Base-by-base conservation (phyloP, 345 rosid genomes). In the Rubroshorea leprosula region DNA sequence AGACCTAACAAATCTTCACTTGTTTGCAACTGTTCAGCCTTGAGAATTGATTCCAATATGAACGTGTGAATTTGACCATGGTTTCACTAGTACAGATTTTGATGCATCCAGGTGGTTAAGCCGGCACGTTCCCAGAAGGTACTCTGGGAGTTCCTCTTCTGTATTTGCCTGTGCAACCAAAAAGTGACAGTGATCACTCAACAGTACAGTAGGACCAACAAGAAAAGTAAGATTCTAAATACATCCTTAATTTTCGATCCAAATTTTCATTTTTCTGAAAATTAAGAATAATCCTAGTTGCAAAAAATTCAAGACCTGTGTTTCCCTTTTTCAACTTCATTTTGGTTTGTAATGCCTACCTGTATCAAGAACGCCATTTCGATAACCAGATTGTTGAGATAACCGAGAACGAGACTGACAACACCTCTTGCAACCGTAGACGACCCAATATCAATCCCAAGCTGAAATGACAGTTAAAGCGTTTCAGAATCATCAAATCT, bases 371-470 rank as follows among this genome's bases (percentile, higher is more conserved):
- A 91, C 23, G 98, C 96, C 96, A 88, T 88, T 75, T 91, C 98
- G 3, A 91, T 84, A 26, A 91, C 93, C 73, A 88, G 79, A 68
- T 88, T 88, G 80, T 81, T 86, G 63, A 91, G 96, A 80, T 88
- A 91, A 51, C 96, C 98, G 17, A 91, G 96, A 67, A 91, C 96
- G 70, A 91, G 89, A 75, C 85, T 86, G 47, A 88, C 95, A 64
- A 91, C 98, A 31, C 98, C 98, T 66, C 98, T 81, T 35, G 98
- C 98, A 55, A 91, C 89, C 2, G 98, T 89, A 21, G 96, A 91
- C 29, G 98, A 88, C 23, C 96, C 98, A 52, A 91, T 82, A 68
- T 91, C 96, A 11, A 91, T 79, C 31, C 95, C 98, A 57, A 91
- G 86, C 98, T 91, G 96, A 57, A 72, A 57, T 8, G 5, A 55